A percentile compares a stretch with the other conserved stretches of the same genome.
Evolutionary conservation across 495 filamentous ascomycete species (phyloP).

Genomic region (Neurospora discreta): DNA sequence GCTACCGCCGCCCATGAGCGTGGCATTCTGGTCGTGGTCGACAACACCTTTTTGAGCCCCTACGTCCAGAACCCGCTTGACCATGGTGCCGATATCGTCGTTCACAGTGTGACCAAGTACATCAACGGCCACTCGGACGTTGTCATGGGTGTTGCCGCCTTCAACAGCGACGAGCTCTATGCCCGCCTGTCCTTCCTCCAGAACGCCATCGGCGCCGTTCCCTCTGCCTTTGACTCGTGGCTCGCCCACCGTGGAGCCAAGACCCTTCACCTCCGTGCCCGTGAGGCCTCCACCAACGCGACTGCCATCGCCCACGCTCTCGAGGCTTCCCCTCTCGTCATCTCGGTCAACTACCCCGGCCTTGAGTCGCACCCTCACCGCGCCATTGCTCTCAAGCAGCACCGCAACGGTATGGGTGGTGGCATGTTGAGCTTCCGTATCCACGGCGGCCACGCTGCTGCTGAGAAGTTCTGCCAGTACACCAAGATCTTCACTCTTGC

Average conservation of each 20-base stretch:
- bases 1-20: slow-evolving; percentile 72
- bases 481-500: slow-evolving; percentile 88
- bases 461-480: slow-evolving; percentile 81
- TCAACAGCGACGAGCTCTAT: slow-evolving; percentile 71
- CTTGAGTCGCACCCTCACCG: slow-evolving; percentile 78
- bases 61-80: slow-evolving; percentile 94
- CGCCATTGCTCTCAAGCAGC: slow-evolving; percentile 74
- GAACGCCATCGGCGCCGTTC: slow-evolving; percentile 93
- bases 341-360: slow-evolving; percentile 89
- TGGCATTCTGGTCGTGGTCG: slow-evolving; percentile 89
- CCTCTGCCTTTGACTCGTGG: slow-evolving; percentile 94
- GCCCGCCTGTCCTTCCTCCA: slow-evolving; percentile 81
- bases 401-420: slow-evolving; percentile 88
- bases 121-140: slow-evolving; percentile 98
- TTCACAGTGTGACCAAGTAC: slow-evolving; percentile 99
- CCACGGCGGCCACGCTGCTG: slow-evolving; percentile 74
- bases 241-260: slow-evolving; percentile 97
- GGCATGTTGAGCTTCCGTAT: slow-evolving; percentile 97
- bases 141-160: slow-evolving; percentile 96
- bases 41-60: slow-evolving; percentile 95
- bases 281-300: slow-evolving; percentile 75
- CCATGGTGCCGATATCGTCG: slow-evolving; percentile 92
- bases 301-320: slow-evolving; percentile 65
- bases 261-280: slow-evolving; percentile 86
- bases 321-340: slow-evolving; percentile 68